phyloP scores from a whole-genome alignment of 257 asterid genomes.

The Solanum virginianum region DNA sequence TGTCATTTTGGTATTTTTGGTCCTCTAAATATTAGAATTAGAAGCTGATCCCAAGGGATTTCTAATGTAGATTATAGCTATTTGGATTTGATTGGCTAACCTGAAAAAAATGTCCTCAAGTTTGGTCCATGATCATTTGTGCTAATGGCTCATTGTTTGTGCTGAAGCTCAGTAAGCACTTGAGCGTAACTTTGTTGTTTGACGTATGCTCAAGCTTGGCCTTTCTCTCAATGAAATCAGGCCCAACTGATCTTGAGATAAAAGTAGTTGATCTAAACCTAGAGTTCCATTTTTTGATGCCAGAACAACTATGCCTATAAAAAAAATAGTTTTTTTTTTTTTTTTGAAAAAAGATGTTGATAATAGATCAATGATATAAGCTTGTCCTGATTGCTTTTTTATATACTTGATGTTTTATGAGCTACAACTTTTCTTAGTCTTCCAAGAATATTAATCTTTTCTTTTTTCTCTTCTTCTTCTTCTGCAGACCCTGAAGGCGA shows the following conservation, averaged over 20 bases:
- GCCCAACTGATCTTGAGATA: not conserved
- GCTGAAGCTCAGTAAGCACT: not conserved
- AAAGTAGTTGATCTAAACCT: not conserved
- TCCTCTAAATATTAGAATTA: not conserved
- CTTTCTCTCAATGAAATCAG: not conserved
- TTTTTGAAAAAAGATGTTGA: not conserved
- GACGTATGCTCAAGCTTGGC: not conserved
- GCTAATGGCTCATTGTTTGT: not conserved
- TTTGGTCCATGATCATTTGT: not conserved
- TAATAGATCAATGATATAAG: not conserved
- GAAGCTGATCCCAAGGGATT: not conserved
- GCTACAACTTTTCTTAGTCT: not conserved
- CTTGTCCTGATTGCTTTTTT: not conserved
- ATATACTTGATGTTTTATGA: not conserved
- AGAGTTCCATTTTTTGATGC: not conserved
- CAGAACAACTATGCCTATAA: not conserved
- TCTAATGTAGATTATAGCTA: not conserved
- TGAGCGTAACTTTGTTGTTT: not conserved
- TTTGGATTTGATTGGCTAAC: not conserved
- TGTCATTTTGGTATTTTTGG: not conserved
- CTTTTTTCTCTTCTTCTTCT: not conserved
- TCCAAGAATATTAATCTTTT: not conserved
- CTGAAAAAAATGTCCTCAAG: not conserved
- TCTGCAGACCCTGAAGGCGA: conserved; percentile 51
- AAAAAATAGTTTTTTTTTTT: not conserved